Evolutionary conservation across 805 yeast genomes (phyloP).

Genomic region (Metschnikowia arizonensis): DNA sequence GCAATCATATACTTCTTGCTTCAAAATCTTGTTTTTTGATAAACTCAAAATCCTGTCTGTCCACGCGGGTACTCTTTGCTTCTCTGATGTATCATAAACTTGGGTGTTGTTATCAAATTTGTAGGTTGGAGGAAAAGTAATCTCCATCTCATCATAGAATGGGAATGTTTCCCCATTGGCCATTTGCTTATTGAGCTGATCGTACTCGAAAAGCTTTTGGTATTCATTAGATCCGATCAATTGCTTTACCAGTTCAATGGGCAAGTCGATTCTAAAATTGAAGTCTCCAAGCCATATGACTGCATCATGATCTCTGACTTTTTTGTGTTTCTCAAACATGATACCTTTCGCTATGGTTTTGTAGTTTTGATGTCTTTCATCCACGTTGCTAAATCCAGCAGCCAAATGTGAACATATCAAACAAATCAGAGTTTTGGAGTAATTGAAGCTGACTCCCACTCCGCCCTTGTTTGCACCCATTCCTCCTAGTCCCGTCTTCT

Average conservation of each 20-base stretch:
- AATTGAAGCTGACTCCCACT: slow-evolving; percentile 61
- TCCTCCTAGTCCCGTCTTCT: slow-evolving; percentile 93
- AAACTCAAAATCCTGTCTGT: slow-evolving; percentile 79
- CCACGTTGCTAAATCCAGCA: slow-evolving; percentile 79
- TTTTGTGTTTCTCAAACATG: slow-evolving; percentile 51
- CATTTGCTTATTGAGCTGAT: slow-evolving; percentile 79
- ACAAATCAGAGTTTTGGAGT: slow-evolving; percentile 68
- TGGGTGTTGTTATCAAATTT: slow-evolving; percentile 87
- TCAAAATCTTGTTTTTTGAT: slow-evolving; percentile 52
- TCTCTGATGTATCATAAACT: slow-evolving; percentile 83
- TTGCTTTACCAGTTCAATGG: slow-evolving; percentile 64
- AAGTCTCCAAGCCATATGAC: slow-evolving; percentile 92
- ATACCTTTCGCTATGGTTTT: slow-evolving; percentile 71
- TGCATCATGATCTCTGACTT: slow-evolving; percentile 72
- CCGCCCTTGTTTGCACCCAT: slow-evolving; percentile 82
- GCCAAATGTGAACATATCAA: slow-evolving; percentile 86
- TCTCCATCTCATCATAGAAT: slow-evolving; percentile 74
- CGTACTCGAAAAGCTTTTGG: slow-evolving; percentile 56
- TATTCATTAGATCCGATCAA: slow-evolving; percentile 46
- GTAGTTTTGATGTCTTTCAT: slow-evolving; percentile 83
- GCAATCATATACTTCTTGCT: slow-evolving; percentile 58
- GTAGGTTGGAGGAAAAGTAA: slow-evolving; percentile 85
- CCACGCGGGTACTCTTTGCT: slow-evolving; percentile 95
- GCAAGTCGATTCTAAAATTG: slow-evolving; percentile 73
- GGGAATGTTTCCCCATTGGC: slow-evolving; percentile 71